phyloP scores from a whole-genome alignment of 2,329 filamentous ascomycete species.

The Cercospora sesami region DNA sequence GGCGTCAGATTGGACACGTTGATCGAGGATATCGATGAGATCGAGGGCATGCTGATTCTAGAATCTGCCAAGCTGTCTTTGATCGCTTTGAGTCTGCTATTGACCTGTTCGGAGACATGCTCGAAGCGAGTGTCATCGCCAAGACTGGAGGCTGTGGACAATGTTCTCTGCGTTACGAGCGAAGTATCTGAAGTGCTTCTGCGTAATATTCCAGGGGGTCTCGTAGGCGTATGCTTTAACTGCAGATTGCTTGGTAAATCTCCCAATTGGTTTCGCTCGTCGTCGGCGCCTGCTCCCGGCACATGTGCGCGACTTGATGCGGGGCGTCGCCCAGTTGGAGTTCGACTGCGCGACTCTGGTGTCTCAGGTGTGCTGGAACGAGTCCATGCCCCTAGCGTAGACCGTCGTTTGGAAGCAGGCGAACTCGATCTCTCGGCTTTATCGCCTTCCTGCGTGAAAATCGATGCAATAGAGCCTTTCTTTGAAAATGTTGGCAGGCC shows the following conservation, averaged over 20 bases:
- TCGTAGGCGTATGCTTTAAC: slow-evolving; percentile 25
- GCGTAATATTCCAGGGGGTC: slow-evolving; percentile 46
- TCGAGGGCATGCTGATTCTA: slow-evolving; percentile 62
- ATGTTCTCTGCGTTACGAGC: slow-evolving; percentile 67
- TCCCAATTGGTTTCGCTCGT: slow-evolving; percentile 24
- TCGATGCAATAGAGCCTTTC: slow-evolving; percentile 32
- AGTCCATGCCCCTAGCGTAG: background rate
- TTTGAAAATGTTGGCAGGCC: slow-evolving; percentile 36
- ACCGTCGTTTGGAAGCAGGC: background rate
- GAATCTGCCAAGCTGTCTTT: slow-evolving; percentile 84
- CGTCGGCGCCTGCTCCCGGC: slow-evolving; percentile 19
- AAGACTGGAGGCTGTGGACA: slow-evolving; percentile 77
- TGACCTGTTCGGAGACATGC: slow-evolving; percentile 79
- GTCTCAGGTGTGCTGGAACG: background rate
- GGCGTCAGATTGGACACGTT: slow-evolving; percentile 31
- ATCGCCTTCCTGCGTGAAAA: slow-evolving; percentile 27
- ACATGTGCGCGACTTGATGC: background rate
- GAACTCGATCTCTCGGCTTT: slow-evolving; percentile 1
- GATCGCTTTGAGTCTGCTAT: slow-evolving; percentile 85
- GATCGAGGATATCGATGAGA: slow-evolving; percentile 53
- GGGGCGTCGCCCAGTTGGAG: slow-evolving; percentile 1
- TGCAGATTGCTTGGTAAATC: slow-evolving; percentile 27
- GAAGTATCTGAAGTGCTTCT: slow-evolving; percentile 75
- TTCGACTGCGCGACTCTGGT: background rate
- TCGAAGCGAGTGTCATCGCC: slow-evolving; percentile 81